Base-by-base conservation (phyloP, 2,329 filamentous ascomycete species). In the Microdochium trichocladiopsis region DNA sequence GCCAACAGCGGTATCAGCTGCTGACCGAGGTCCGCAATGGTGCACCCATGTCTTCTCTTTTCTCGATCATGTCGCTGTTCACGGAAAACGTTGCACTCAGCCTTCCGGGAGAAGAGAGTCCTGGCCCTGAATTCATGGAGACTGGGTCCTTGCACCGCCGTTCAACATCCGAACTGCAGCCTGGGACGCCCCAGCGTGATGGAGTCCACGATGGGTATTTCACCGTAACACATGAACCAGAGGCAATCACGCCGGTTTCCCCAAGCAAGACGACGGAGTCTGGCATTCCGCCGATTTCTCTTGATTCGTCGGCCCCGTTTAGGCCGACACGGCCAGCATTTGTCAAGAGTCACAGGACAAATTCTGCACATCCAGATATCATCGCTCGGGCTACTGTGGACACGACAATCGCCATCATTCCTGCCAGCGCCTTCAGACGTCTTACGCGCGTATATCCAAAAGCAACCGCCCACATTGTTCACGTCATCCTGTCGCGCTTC, bases 21-120 rank as follows among this genome's bases (percentile, higher is more conserved):
- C 76, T 99, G 51, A 99, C 94, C 0, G 95, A 99, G 69, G 93
- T 99, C 51, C 95, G 94, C 63, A 99, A 99, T 62, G 94, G 94
- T 14, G 92, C 94, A 1, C 93, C 95, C 1, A 96, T 99, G 93
- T 99, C 94, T 4, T 99, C 94, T 0, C 72, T 99, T 2, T 99
- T 99, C 69, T 97, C 94, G 1, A 96, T 99, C 59, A 83, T 99
- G 70, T 95, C 93, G 2, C 76, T 99, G 0, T 99, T 99, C 64
- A 99, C 94, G 2, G 94, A 99, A 67, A 92, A 96, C 62, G 84
- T 99, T 51, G 88, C 88, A 58, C 74, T 99, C 31, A 82, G 84
- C 22, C 78, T 86, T 56, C 81, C 86, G 1, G 83, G 86, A n/a
- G 84, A 88, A 4, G 80, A 86, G n/a, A 53, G 56, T 36, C 56